Percentiles rank a stretch among this genome's conserved stretches.
phyloP scores from a whole-genome alignment of 805 yeast genomes.

The Kazachstania martiniae region DNA sequence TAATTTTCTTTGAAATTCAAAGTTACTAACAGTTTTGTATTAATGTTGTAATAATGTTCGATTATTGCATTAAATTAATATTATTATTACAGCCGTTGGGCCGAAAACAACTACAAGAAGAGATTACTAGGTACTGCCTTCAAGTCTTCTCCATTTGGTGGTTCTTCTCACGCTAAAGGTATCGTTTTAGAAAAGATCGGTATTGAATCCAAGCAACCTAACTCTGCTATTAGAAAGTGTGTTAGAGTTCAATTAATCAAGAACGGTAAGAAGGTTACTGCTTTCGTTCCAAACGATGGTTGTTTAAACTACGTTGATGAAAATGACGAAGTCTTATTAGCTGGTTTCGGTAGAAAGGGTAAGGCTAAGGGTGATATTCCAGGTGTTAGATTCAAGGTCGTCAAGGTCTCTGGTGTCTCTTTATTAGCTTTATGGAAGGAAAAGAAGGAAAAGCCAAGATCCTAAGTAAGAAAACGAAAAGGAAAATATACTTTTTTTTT shows the following conservation, averaged over 20 bases:
- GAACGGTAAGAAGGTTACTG: constrained; percentile 99
- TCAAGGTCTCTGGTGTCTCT: constrained; percentile 99
- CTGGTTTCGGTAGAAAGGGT: constrained; percentile 99
- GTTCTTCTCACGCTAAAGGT: constrained; percentile 99
- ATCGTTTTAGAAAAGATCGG: constrained; percentile 99
- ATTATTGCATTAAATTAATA: too few relatives aligned
- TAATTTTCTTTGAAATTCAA: too few relatives aligned
- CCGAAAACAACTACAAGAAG: constrained; percentile 95
- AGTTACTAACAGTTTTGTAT: constrained; percentile 13
- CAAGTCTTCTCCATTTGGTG: constrained; percentile 99
- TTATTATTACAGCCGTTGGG: constrained; percentile 77
- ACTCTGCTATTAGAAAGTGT: constrained; percentile 99
- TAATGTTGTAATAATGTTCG: too few relatives aligned
- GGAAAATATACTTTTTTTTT: too few relatives aligned
- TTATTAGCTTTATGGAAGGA: constrained; percentile 99
- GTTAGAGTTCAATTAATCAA: constrained; percentile 99
- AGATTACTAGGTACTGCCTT: constrained; percentile 99
- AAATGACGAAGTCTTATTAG: constrained; percentile 98
- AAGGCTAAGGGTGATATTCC: constrained; percentile 99
- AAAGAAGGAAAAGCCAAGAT: constrained; percentile 99
- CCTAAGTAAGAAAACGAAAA: too few relatives aligned
- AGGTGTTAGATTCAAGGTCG: constrained; percentile 99
- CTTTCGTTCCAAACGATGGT: constrained; percentile 99
- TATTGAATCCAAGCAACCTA: constrained; percentile 99
- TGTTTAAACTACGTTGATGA: constrained; percentile 99